Evolutionary conservation across 352 stramenopile genomes (phyloP).

Genomic region (Globisporangium iwayamae): DNA sequence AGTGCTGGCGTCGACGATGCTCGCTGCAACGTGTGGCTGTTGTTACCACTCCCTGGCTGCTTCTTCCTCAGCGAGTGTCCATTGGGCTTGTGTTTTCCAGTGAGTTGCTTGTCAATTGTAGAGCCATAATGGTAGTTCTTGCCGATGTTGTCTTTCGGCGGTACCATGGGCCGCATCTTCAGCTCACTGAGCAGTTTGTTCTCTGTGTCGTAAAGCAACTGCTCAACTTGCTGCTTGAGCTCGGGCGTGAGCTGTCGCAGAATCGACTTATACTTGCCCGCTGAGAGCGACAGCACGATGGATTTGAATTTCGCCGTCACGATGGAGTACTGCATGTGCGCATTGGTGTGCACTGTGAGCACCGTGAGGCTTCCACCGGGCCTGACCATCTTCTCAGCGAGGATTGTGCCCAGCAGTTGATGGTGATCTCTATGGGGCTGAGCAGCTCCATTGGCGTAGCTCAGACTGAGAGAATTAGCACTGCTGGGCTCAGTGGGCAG

Average conservation of each 20-base stretch:
- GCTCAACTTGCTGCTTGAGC: conserved; percentile 27
- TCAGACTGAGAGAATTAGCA: not conserved
- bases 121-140: conserved; percentile 11
- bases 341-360: conserved; percentile 30
- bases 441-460: conserved; percentile 7
- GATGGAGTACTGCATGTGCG: conserved; percentile 30
- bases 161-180: conserved; percentile 8
- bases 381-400: conserved; percentile 44
- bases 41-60: not conserved
- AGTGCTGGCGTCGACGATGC: conserved; percentile 12
- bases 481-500: conserved; percentile 14
- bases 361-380: conserved; percentile 31
- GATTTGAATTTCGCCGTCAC: conserved; percentile 53
- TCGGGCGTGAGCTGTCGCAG: conserved; percentile 34
- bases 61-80: not conserved
- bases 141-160: not conserved
- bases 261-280: conserved; percentile 51
- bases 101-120: conserved; percentile 1
- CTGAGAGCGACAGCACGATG: conserved; percentile 44
- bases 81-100: not conserved
- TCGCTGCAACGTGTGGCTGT: not conserved
- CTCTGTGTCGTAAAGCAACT: conserved; percentile 35
- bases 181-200: conserved; percentile 31
- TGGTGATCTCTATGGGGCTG: not conserved
- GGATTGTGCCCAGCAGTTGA: conserved; percentile 9